Conservation (phyloP, 805 yeast species). For the Trichomonascus vanleenenianus region DNA sequence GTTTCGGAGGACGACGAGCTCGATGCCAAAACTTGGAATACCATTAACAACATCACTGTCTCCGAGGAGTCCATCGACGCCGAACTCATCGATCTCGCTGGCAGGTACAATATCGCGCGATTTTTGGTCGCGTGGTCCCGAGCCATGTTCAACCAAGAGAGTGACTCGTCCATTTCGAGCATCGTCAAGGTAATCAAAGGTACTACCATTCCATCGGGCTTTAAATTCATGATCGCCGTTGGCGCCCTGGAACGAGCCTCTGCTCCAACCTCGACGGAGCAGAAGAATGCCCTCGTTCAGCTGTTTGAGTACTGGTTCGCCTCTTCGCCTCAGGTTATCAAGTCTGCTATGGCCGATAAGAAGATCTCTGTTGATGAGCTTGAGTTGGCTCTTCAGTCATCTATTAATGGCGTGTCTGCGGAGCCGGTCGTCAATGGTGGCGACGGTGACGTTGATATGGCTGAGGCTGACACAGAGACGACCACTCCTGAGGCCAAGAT, state of each 20-base stretch:
- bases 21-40: neutral
- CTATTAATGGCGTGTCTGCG: slow-evolving; percentile 30
- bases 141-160: slow-evolving; percentile 37
- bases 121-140: slow-evolving; percentile 39
- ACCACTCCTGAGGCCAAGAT: too few species aligned
- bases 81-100: slow-evolving; percentile 21
- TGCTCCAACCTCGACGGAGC: neutral
- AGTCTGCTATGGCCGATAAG: slow-evolving; percentile 4
- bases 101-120: slow-evolving; percentile 31
- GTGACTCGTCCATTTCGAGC: slow-evolving; percentile 22
- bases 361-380: slow-evolving; percentile 33
- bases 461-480: slow-evolving; percentile 1
- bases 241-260: too few species aligned
- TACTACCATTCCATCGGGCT: too few species aligned
- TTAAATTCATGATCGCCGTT: too few species aligned
- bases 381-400: slow-evolving; percentile 63
- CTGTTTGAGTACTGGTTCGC: slow-evolving; percentile 32
- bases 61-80: slow-evolving; percentile 12
- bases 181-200: slow-evolving; percentile 1
- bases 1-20: slow-evolving; percentile 16
- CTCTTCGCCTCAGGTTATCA: slow-evolving; percentile 27
- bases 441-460: slow-evolving; percentile 16
- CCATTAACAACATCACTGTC: too few species aligned
- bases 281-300: slow-evolving; percentile 31
- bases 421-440: neutral